Base-by-base conservation (phyloP, 2,329 filamentous ascomycete genomes). In the Clonostachys rosea region DNA sequence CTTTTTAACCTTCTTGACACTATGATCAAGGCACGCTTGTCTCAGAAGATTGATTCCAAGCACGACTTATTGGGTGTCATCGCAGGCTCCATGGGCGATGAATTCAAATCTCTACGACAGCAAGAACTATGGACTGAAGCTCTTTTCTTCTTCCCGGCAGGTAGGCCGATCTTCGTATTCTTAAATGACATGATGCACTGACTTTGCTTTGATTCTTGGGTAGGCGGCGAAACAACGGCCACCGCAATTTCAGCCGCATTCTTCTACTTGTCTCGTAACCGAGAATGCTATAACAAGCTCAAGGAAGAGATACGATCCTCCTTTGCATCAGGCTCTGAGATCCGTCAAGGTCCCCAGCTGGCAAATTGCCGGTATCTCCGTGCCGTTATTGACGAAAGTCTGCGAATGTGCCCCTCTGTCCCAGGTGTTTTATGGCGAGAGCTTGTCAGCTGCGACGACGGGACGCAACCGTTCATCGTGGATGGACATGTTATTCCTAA, bases 311-410 rank as follows among this genome's bases (percentile, higher is more conserved):
- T 73, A 4, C 61, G 67, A 4, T 50, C 53, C 1, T 36, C 56
- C 1, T 71, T 70, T 5, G 69, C 71, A 44, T 57, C 52, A 14
- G 48, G 64, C 16, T 49, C 36, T 10, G 36, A 14, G 14, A 39
- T 39, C 36, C 14, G 14, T 17, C 36, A 54, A 7, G 60, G 65
- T 1, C 47, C 62, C 1, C 54, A 51, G 7, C 53, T 74, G 0
- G 63, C 57, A 34, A 48, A 49, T 2, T 67, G 67, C 36, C 42
- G 35, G 1, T 75, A 69, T 46, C 60, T 76, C 2, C 58, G 60
- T 13, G 72, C 71, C 5, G 69, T 66, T 42, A 60, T 76, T 24
- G 68, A 59, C 40, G 53, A 59, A 42, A 45, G 55, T 10, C 54
- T 58, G 3, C 53, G 55, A 14, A 45, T 56, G 44, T 56, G 49